phyloP scores from a whole-genome alignment of 169 alveolate genomes.

The Pseudocohnilembus persalinus region DNA sequence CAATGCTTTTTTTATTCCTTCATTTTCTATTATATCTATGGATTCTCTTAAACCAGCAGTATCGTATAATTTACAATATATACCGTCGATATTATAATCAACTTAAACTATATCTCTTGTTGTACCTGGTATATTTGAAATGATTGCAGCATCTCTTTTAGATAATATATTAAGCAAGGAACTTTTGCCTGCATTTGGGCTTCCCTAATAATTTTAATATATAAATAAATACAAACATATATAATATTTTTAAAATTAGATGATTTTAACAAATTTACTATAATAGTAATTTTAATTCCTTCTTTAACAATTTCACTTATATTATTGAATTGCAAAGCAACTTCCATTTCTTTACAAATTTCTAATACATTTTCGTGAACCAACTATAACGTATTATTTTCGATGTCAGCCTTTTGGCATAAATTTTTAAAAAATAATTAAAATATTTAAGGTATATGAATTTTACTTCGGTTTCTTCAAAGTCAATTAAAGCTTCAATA shows the following conservation, averaged over 20 bases:
- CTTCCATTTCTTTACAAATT: background rate
- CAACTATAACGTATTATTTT: background rate
- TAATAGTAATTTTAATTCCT: conserved; percentile 38
- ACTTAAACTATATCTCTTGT: conserved; percentile 39
- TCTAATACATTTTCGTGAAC: background rate
- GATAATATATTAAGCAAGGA: conserved; percentile 40
- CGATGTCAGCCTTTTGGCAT: background rate
- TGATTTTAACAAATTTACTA: conserved; percentile 17
- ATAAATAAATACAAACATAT: too few relatives aligned
- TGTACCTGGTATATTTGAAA: conserved; percentile 47
- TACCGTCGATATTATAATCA: conserved; percentile 33
- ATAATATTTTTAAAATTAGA: too few relatives aligned
- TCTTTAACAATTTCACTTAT: conserved; percentile 22
- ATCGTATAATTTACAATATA: conserved; percentile 26
- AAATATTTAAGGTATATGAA: too few relatives aligned
- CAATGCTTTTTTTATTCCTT: conserved; percentile 37
- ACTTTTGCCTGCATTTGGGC: conserved; percentile 51
- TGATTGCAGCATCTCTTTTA: conserved; percentile 31
- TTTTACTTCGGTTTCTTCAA: conserved; percentile 50
- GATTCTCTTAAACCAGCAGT: conserved; percentile 51
- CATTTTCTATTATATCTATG: conserved; percentile 25
- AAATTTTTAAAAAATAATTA: too few relatives aligned
- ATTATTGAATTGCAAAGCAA: background rate
- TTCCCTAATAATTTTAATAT: conserved; percentile 16
- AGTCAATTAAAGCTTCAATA: conserved; percentile 57